These are phyloP conservation scores for Saturnispora galanensis DNA, from an alignment of 805 yeast genomes.

Conservation along the genomic window DNA sequence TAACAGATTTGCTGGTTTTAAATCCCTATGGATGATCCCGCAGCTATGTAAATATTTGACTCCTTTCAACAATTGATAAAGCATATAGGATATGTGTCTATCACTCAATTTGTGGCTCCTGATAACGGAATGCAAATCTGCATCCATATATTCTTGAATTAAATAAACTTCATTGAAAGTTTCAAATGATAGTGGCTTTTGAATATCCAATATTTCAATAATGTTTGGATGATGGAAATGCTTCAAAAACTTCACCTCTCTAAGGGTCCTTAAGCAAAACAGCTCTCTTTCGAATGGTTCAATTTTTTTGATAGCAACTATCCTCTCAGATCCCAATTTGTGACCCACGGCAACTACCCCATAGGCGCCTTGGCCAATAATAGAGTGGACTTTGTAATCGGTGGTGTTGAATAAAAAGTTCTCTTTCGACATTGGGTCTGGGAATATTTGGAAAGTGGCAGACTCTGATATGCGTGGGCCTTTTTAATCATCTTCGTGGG, in stretches of 20 bases:
- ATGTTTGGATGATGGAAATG: constrained; percentile 70
- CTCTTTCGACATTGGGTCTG: constrained; percentile 21
- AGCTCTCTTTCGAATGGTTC: constrained; percentile 59
- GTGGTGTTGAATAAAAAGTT: constrained; percentile 53
- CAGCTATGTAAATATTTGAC: constrained; percentile 64
- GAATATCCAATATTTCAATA: constrained; percentile 54
- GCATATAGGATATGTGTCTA: constrained; percentile 62
- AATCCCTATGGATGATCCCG: constrained; percentile 64
- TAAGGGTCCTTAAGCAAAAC: constrained; percentile 57
- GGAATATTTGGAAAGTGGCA: not conserved
- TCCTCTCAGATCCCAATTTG: constrained; percentile 45
- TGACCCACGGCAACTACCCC: constrained; percentile 68
- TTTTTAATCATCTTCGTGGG: not conserved
- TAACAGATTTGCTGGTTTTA: constrained; percentile 64
- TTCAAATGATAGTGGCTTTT: constrained; percentile 51
- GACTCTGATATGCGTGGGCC: not conserved
- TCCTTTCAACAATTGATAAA: constrained; percentile 62
- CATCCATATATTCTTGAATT: constrained; percentile 71
- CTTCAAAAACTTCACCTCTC: constrained; percentile 59
- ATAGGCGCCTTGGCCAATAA: constrained; percentile 76
- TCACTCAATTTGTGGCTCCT: constrained; percentile 46
- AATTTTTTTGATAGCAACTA: constrained; percentile 72
- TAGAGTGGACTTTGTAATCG: constrained; percentile 47
- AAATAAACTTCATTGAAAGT: constrained; percentile 61
- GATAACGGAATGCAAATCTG: constrained; percentile 59